phyloP scores from a whole-genome alignment of 2,329 filamentous ascomycete genomes.

The Byssothecium circinans region DNA sequence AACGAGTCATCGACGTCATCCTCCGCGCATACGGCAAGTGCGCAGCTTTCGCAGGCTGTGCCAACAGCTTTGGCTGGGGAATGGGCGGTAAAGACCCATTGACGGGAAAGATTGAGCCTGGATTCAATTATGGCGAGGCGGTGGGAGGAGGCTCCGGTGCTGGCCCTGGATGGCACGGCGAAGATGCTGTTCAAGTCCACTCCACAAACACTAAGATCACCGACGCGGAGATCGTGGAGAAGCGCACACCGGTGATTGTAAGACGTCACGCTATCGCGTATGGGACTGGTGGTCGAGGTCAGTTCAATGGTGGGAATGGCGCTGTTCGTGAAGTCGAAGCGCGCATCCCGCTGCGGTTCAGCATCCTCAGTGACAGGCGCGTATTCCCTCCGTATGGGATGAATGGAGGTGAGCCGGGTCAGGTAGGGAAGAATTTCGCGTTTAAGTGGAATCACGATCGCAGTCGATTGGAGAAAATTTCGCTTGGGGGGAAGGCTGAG shows the following conservation, averaged over 20 bases:
- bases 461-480: conserved; percentile 29
- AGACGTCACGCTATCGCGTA: conserved; percentile 32
- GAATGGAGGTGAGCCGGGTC: conserved; percentile 32
- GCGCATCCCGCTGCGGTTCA: conserved; percentile 33
- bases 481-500: conserved; percentile 37
- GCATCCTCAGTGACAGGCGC: conserved; percentile 43
- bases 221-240: conserved; percentile 41
- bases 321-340: conserved; percentile 43
- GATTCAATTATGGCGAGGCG: conserved; percentile 39
- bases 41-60: conserved; percentile 20
- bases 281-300: conserved; percentile 36
- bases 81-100: conserved; percentile 32
- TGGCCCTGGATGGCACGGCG: conserved; percentile 32
- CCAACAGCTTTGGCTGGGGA: conserved; percentile 38
- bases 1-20: conserved; percentile 25
- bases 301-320: conserved; percentile 40
- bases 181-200: conserved; percentile 32
- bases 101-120: conserved; percentile 21
- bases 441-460: conserved; percentile 20
- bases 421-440: conserved; percentile 27
- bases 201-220: conserved; percentile 42
- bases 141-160: conserved; percentile 42
- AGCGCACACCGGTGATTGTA: conserved; percentile 40
- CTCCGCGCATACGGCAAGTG: conserved; percentile 16
- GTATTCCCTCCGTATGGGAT: conserved; percentile 42